Evolutionary conservation across 345 rosid genomes (phyloP), one percentile per base, ranked within the genome.

Genomic region (Melastoma malabathricum): DNA sequence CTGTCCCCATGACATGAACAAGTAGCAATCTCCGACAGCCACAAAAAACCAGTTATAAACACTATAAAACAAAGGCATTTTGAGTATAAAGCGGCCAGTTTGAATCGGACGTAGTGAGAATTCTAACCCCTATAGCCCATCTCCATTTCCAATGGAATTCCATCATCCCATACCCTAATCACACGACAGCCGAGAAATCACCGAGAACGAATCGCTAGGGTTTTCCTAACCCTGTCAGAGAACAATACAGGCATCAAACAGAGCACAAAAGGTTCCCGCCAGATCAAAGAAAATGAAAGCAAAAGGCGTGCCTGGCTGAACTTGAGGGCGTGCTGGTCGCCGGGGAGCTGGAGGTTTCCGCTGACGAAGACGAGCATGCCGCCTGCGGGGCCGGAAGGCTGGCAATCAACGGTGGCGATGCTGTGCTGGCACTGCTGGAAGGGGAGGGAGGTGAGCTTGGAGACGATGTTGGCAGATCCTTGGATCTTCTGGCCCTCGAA

Each of bases 401-500:
- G 69, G 59, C 69, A 68, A 54, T 70, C 74, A 16, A 75, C 69
- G 56, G 67, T 57, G 55, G 69, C 20, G 67, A 68, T 65, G 56
- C 38, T 48, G 58, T 71, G 76, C 64, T 71, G 50, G 59, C 76
- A 65, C 74, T 48, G 55, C 41, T 48, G 25, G 65, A 86, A 90
- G 5, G 98, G 96, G 17, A 79, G 89, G 59, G 69, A 49, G 4
- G 77, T 73, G 55, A 92, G 84, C 71, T 92, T 92, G 9, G 84
- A 67, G 13, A 84, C 93, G 72, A 92, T 87, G 72, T 63, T 76
- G 9, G 57, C 76, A 2, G 80, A 59, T 39, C 97, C 98, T 57
- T 68, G 85, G 69, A 83, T 71, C 89, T 80, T 82, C 57, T 92
- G 83, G 39, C 96, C 98, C 58, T 92, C 93, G 70, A 92, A 92